A percentile compares a stretch with the other conserved stretches of the same genome.
These are phyloP conservation scores for Aquanectria penicillioides DNA, from an alignment of 2,329 filamentous ascomycete genomes.

Conservation along the genomic window DNA sequence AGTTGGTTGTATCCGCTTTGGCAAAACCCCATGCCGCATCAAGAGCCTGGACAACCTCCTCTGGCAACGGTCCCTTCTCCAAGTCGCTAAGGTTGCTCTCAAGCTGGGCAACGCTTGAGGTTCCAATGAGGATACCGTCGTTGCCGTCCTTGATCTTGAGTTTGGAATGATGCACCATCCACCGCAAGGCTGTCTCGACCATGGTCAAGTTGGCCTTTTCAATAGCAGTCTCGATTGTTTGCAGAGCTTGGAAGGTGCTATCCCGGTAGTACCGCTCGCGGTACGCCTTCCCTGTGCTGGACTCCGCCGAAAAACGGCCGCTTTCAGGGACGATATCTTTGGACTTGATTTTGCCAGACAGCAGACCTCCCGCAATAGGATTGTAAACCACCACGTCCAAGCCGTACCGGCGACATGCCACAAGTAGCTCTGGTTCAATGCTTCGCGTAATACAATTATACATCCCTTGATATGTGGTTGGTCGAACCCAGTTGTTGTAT, in stretches of 20 bases:
- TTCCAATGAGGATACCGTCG: conserved; percentile 70
- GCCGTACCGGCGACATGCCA: conserved; percentile 78
- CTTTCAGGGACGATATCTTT: conserved; percentile 68
- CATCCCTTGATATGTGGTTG: conserved; percentile 89
- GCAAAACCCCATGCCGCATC: conserved; percentile 81
- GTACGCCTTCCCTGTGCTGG: conserved; percentile 65
- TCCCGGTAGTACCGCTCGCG: conserved; percentile 79
- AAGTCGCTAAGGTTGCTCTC: conserved; percentile 66
- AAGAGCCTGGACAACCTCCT: conserved; percentile 78
- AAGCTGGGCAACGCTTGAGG: conserved; percentile 67
- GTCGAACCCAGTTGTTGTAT: conserved; percentile 82
- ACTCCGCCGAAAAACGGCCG: conserved; percentile 75
- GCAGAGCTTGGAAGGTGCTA: conserved; percentile 69
- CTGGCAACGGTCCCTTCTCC: conserved; percentile 77
- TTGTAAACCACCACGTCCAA: conserved; percentile 86
- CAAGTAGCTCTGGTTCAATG: conserved; percentile 79
- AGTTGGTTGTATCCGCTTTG: conserved; percentile 65
- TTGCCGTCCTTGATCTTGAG: conserved; percentile 62
- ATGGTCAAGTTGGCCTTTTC: conserved; percentile 74
- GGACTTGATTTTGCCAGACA: conserved; percentile 82
- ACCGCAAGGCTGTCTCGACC: conserved; percentile 79
- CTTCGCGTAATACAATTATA: conserved; percentile 83
- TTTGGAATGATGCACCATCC: conserved; percentile 76
- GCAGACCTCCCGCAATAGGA: conserved; percentile 81
- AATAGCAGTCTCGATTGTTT: conserved; percentile 73